phyloP scores from a whole-genome alignment of 306 rosid species.

The Luffa acutangula region DNA sequence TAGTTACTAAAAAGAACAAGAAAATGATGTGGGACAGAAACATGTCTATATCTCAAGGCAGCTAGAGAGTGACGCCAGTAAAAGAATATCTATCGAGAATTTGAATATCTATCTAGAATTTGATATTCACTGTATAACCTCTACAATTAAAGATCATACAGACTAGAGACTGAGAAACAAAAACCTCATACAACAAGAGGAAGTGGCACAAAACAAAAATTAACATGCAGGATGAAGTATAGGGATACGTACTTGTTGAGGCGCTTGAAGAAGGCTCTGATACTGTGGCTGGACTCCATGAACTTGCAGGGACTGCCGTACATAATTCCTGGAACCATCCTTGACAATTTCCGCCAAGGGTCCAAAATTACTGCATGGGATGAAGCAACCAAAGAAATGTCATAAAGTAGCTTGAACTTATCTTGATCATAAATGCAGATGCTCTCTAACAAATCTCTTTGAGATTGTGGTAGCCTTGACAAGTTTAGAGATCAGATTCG shows the following conservation, averaged over 20 bases:
- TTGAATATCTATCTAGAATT: not conserved
- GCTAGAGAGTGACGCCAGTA: not conserved
- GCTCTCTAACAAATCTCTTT: not conserved
- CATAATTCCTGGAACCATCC: constrained; percentile 58
- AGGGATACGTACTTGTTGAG: constrained; percentile 52
- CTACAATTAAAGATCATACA: not conserved
- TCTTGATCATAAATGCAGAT: not conserved
- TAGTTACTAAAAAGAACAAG: not conserved
- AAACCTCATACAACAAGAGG: not conserved
- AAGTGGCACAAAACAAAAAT: not conserved
- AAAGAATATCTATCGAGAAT: not conserved
- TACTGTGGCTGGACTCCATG: constrained; percentile 52
- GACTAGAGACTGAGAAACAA: not conserved
- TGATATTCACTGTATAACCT: not conserved
- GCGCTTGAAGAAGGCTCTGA: constrained; percentile 47
- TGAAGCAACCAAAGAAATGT: constrained; percentile 10
- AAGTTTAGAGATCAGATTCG: not conserved
- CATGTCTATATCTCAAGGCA: not conserved
- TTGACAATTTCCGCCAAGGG: constrained; percentile 62
- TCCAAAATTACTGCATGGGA: constrained; percentile 46
- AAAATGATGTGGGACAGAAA: not conserved
- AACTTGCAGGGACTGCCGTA: constrained; percentile 51
- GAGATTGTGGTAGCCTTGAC: not conserved
- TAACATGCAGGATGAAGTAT: constrained; percentile 5
- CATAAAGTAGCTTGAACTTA: not conserved